phyloP scores from a whole-genome alignment of 75 land plant species.

The Selaginella tamariscina region DNA sequence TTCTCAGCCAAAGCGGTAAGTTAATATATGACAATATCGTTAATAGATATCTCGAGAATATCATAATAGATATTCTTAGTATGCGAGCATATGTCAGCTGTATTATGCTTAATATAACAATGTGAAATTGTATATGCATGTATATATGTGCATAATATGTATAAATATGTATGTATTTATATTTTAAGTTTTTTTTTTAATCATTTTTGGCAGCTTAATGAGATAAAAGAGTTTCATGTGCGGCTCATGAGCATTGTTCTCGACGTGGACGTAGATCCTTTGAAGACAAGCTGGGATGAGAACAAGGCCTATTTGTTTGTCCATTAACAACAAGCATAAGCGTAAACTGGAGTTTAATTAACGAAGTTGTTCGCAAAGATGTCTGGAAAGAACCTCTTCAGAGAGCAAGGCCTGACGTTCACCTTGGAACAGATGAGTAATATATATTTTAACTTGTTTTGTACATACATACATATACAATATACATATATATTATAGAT shows the following conservation, averaged over 20 bases:
- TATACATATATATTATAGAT: no score
- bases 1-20: neutral
- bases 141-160: neutral
- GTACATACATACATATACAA: no score
- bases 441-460: no score
- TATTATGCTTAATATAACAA: no score
- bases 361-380: conserved; percentile 34
- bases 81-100: no score
- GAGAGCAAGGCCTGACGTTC: conserved; percentile 96
- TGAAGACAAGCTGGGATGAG: conserved; percentile 93
- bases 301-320: conserved; percentile 95
- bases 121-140: no score
- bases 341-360: conserved; percentile 66
- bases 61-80: no score
- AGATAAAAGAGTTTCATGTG: conserved; percentile 86
- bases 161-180: neutral
- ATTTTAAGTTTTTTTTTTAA: neutral
- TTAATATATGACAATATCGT: no score
- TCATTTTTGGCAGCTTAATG: conserved; percentile 43
- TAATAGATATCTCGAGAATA: no score
- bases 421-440: conserved; percentile 96
- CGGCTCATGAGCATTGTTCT: conserved; percentile 98
- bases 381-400: conserved; percentile 97
- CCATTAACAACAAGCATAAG: conserved; percentile 33
- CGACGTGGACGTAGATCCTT: conserved; percentile 97